These are phyloP conservation scores for Truncatella angustata DNA, from an alignment of 2,329 filamentous ascomycete species.

Conservation along the genomic window DNA sequence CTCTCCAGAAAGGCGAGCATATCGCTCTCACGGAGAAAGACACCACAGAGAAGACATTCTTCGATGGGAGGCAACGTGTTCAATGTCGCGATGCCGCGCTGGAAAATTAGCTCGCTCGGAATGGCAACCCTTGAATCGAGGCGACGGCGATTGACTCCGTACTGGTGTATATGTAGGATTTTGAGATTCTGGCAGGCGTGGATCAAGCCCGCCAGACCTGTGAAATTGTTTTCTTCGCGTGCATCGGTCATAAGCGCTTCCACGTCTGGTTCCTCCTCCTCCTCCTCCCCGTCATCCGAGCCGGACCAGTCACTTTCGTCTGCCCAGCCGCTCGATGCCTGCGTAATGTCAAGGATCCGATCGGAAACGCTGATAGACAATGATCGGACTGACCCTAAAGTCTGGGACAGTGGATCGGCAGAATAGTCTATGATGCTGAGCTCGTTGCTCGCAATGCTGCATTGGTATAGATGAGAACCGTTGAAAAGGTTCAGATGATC, in stretches of 20 bases:
- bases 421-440: not conserved
- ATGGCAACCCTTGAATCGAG: not conserved
- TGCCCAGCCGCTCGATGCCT: too few species aligned
- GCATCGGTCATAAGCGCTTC: too few species aligned
- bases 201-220: not conserved
- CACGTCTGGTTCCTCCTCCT: not conserved
- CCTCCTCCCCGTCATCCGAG: too few species aligned
- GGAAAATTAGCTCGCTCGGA: too few species aligned
- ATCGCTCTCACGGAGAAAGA: not conserved
- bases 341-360: not conserved
- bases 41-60: not conserved
- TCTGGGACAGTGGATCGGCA: not conserved
- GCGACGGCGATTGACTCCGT: not conserved
- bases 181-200: not conserved
- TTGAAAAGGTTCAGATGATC: not conserved
- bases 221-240: not conserved
- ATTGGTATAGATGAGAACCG: not conserved
- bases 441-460: not conserved
- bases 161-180: not conserved
- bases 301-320: too few species aligned
- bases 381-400: not conserved
- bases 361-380: not conserved
- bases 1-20: not conserved
- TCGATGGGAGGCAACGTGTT: not conserved
- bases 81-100: not conserved